These are phyloP conservation scores for Candida endomychidarum DNA, from an alignment of 805 yeast genomes.

Conservation along the genomic window DNA sequence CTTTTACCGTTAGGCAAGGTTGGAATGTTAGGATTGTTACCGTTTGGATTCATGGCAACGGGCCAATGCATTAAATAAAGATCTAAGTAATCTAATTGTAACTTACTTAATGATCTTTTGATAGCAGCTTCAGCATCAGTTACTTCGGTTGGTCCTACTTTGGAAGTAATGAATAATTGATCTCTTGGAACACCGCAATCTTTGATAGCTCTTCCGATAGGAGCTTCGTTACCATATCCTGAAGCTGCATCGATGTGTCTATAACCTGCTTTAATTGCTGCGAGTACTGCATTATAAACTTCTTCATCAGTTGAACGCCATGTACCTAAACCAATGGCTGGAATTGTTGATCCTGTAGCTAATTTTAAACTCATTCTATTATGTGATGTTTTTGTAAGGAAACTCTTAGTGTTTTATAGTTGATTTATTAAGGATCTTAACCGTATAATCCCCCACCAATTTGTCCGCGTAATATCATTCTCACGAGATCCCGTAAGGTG, in stretches of 20 bases:
- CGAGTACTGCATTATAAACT: conserved; percentile 54
- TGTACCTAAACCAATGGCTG: conserved; percentile 73
- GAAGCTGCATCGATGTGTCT: conserved; percentile 80
- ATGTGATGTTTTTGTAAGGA: not conserved
- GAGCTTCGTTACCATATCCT: conserved; percentile 63
- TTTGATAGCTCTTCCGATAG: conserved; percentile 55
- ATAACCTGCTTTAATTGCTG: conserved; percentile 64
- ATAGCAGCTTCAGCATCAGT: conserved; percentile 52
- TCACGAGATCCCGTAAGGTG: no score
- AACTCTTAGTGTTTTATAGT: not conserved
- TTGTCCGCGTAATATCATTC: not conserved
- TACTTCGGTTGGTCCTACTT: conserved; percentile 59
- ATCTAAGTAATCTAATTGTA: conserved; percentile 76
- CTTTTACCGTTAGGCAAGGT: conserved; percentile 35
- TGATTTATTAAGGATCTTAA: not conserved
- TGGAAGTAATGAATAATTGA: conserved; percentile 70
- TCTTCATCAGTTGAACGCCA: conserved; percentile 59
- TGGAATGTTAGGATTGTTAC: conserved; percentile 34
- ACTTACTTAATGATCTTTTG: conserved; percentile 57
- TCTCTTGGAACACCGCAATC: conserved; percentile 63
- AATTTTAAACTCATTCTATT: conserved; percentile 18
- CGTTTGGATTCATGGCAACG: conserved; percentile 39
- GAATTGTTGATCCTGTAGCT: conserved; percentile 61
- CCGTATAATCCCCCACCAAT: not conserved
- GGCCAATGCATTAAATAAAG: conserved; percentile 87